Conservation (phyloP, 2,329 filamentous ascomycete species). For the Fusarium sp. region DNA sequence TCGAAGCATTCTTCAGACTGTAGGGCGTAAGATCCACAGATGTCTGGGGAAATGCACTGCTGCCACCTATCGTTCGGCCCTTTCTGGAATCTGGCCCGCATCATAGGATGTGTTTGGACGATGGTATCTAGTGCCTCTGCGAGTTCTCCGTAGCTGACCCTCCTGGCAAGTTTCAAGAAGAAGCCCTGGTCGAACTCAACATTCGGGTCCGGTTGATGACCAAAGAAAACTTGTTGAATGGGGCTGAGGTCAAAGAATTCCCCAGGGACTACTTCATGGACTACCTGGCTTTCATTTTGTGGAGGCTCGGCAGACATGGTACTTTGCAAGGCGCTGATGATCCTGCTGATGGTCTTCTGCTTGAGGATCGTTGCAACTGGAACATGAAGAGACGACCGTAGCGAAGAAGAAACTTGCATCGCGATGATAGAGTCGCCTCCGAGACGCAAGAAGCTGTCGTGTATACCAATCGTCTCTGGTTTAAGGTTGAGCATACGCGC, state of each 20-base stretch:
- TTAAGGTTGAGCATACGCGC: slow-evolving; percentile 7
- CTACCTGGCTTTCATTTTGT: neutral
- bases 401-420: slow-evolving; percentile 25
- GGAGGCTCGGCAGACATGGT: neutral
- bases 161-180: neutral
- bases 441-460: slow-evolving; percentile 16
- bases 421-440: slow-evolving; percentile 22
- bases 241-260: slow-evolving; percentile 4
- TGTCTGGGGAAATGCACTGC: neutral
- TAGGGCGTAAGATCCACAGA: neutral
- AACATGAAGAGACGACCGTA: slow-evolving; percentile 2
- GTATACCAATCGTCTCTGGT: neutral
- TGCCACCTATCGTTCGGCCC: neutral
- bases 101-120: slow-evolving; percentile 1
- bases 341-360: slow-evolving; percentile 9
- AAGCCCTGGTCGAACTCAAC: slow-evolving; percentile 14
- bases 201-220: neutral
- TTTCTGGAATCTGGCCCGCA: slow-evolving; percentile 4
- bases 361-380: slow-evolving; percentile 4
- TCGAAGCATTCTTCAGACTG: neutral
- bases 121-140: neutral
- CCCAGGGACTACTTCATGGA: neutral
- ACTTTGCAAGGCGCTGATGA: neutral
- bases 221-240: slow-evolving; percentile 10
- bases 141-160: too few species aligned